Evolutionary conservation across 257 asterid species (phyloP).

Genomic region (Plantago elongata): DNA sequence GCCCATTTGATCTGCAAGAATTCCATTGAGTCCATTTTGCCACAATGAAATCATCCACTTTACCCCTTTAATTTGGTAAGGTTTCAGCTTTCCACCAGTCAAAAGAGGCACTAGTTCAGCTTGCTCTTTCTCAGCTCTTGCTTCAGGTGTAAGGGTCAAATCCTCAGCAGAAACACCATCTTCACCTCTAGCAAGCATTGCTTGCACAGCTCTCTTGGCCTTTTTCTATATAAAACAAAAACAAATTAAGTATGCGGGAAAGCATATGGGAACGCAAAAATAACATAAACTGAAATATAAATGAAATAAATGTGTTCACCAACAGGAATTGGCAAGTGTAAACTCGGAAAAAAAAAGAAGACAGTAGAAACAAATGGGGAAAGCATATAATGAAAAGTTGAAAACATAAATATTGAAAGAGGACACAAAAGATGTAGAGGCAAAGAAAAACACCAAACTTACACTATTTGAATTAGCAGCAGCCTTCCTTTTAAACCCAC

Average conservation of each 20-base stretch:
- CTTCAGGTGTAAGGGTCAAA: slow-evolving; percentile 57
- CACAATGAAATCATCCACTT: slow-evolving; percentile 93
- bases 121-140: slow-evolving; percentile 73
- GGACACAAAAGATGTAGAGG: background rate
- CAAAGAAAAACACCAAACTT: background rate
- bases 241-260: slow-evolving; percentile 1
- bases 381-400: background rate
- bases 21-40: slow-evolving; percentile 98
- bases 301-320: background rate
- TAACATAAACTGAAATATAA: no score
- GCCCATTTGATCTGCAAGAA: slow-evolving; percentile 99
- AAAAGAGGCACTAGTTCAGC: slow-evolving; percentile 74
- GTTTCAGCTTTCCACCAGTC: slow-evolving; percentile 99
- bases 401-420: background rate
- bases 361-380: slow-evolving; percentile 4
- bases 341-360: slow-evolving; percentile 1
- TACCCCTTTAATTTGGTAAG: slow-evolving; percentile 96
- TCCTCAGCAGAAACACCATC: slow-evolving; percentile 61
- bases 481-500: slow-evolving; percentile 75
- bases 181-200: slow-evolving; percentile 77
- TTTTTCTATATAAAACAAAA: slow-evolving; percentile 39
- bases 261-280: no score
- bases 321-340: background rate
- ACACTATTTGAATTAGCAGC: slow-evolving; percentile 54
- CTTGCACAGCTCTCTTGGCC: slow-evolving; percentile 93